These are phyloP conservation scores for Epichloe scottii DNA, from an alignment of 2,329 filamentous ascomycete genomes.

Conservation along the genomic window DNA sequence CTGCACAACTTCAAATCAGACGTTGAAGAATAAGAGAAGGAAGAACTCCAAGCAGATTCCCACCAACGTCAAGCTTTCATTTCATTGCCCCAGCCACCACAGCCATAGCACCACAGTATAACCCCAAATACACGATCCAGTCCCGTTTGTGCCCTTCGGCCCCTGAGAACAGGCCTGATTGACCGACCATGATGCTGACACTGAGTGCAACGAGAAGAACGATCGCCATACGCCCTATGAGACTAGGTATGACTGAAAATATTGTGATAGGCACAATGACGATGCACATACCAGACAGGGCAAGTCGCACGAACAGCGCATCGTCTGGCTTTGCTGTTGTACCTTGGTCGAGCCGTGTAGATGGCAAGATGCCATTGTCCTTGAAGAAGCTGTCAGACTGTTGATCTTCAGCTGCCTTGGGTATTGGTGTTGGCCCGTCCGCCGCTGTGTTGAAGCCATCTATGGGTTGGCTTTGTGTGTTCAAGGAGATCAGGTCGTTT, in stretches of 20 bases:
- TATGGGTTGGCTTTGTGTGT: constrained; percentile 3
- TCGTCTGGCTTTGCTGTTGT: background rate
- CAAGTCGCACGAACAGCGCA: constrained; percentile 1
- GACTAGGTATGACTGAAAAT: constrained; percentile 44
- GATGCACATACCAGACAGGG: constrained; percentile 10
- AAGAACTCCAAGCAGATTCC: background rate
- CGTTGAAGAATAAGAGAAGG: background rate
- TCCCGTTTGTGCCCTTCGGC: constrained; percentile 11
- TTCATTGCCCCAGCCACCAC: constrained; percentile 7
- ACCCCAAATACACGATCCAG: constrained; percentile 15
- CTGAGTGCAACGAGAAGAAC: constrained; percentile 39
- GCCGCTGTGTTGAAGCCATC: constrained; percentile 8
- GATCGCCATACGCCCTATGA: constrained; percentile 44
- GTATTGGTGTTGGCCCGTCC: constrained; percentile 13
- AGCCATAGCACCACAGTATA: constrained; percentile 26
- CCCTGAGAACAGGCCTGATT: constrained; percentile 13
- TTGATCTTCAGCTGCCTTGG: constrained; percentile 6
- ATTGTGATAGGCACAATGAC: constrained; percentile 45
- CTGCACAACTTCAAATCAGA: no score
- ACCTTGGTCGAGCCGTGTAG: background rate
- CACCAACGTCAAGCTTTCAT: background rate
- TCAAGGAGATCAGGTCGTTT: constrained; percentile 39
- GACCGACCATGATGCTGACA: constrained; percentile 20
- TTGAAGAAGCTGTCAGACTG: constrained; percentile 3
- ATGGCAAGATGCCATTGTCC: constrained; percentile 3